Conservation (phyloP, 345 rosid genomes). For the Bruguiera sexangula region DNA sequence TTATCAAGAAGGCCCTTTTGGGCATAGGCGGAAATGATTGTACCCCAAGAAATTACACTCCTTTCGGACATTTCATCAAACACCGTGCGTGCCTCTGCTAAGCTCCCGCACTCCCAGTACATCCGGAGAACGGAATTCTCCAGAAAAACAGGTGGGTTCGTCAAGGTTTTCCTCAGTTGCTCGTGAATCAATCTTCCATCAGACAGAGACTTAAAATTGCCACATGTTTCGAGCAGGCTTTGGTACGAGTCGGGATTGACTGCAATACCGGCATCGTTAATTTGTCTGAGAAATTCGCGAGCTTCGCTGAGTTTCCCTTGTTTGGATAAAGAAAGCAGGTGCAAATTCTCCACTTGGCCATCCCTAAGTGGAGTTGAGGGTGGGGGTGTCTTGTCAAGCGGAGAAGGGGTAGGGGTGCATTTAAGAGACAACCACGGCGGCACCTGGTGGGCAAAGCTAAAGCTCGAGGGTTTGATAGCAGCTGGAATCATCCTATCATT, state of each 20-base stretch:
- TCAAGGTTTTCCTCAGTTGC: slow-evolving; percentile 25
- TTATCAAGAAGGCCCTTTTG: slow-evolving; percentile 29
- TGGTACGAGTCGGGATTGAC: slow-evolving; percentile 38
- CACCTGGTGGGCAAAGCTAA: slow-evolving; percentile 23
- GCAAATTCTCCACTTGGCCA: slow-evolving; percentile 54
- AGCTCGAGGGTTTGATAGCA: slow-evolving; percentile 22
- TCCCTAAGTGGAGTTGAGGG: slow-evolving; percentile 22
- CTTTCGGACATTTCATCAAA: slow-evolving; percentile 62
- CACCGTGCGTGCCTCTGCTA: slow-evolving; percentile 50
- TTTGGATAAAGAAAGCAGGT: slow-evolving; percentile 52
- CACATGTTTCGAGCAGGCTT: slow-evolving; percentile 49
- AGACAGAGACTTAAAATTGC: slow-evolving; percentile 33
- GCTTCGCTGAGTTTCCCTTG: slow-evolving; percentile 61
- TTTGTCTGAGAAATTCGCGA: slow-evolving; percentile 46
- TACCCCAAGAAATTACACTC: slow-evolving; percentile 38
- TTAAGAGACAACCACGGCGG: slow-evolving; percentile 66
- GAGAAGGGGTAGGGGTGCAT: slow-evolving; percentile 24
- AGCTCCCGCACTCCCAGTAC: slow-evolving; percentile 56
- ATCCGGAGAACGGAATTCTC: slow-evolving; percentile 41
- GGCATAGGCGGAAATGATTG: slow-evolving; percentile 54
- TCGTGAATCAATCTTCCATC: slow-evolving; percentile 49
- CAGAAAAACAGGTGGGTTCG: slow-evolving; percentile 38
- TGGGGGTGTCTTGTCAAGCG: slow-evolving; percentile 10
- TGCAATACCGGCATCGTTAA: slow-evolving; percentile 51
- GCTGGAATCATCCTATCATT: neutral